Evolutionary conservation across 371 early-diverging fungal species (phyloP), one percentile per base, ranked within the genome.

Genomic region (Rhizopus sp.): DNA sequence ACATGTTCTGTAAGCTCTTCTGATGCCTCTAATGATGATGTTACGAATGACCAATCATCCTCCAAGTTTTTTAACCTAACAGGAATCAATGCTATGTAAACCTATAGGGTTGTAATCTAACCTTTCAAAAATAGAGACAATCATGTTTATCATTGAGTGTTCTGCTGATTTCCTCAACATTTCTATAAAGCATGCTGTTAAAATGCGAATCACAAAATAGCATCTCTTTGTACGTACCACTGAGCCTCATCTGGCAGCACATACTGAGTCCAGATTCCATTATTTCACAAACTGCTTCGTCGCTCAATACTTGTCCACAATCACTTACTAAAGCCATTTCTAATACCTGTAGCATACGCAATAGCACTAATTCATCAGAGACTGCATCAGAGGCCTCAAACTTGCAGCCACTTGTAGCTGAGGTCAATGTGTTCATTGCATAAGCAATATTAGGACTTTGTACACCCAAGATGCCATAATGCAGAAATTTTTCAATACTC

Each of bases 221-320:
- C 37, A 13, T 34, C 0, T 8, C 12, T 10, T 74, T 54, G 60
- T 52, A 55, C 75, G 48, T 85, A 90, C 93, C 97, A 69, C 89
- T 93, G 31, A 96, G 66, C 46, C 96, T 80, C 71, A 89, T 87
- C 73, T 95, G 96, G 71, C 94, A 97, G 72, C 93, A 92, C 91
- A 98, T 94, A 67, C 93, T 93, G 39, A 97, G 85, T 2, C 92
- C 94, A 4, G 94, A 93, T 72, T 98, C 98, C 72, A 97, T 89
- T 86, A 97, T 93, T 59, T 92, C 94, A 68, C 98, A 98, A 5
- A 97, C 87, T 12, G 91, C 90, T 63, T 92, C 93, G 66, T 98
- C 98, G 49, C 89, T 89, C 35, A 98, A 67, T 6, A 79, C 76
- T 47, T 72, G 72, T 10, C 90, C 88, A 54, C 87, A 84, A 23